Conservation (phyloP, 305 asterid species). For the Coffea humblotiana region DNA sequence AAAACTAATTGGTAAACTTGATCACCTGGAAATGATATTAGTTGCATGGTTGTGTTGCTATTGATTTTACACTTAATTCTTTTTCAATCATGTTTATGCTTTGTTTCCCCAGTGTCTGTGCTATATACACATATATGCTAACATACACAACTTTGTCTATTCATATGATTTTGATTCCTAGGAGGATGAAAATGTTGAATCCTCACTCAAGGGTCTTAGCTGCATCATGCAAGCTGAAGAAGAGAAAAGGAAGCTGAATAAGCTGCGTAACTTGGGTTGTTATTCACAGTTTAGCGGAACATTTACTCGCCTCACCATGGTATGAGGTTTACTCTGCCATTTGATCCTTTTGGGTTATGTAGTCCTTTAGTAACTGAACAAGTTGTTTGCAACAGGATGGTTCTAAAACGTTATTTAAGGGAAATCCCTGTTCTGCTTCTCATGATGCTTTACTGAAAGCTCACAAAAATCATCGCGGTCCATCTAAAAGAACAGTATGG, state of each 20-base stretch:
- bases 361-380: slow-evolving; percentile 5
- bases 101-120: neutral
- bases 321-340: slow-evolving; percentile 33
- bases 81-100: neutral
- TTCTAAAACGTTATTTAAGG: slow-evolving; percentile 76
- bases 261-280: slow-evolving; percentile 54
- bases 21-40: neutral
- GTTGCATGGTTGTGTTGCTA: neutral
- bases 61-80: no score
- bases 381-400: slow-evolving; percentile 67
- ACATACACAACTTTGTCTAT: neutral
- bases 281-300: slow-evolving; percentile 82
- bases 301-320: slow-evolving; percentile 81
- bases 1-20: neutral
- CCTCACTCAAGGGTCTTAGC: slow-evolving; percentile 55
- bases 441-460: slow-evolving; percentile 60
- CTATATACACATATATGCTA: neutral
- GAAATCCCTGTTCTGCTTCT: slow-evolving; percentile 77
- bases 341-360: slow-evolving; percentile 13
- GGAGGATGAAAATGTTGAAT: slow-evolving; percentile 64
- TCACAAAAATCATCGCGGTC: slow-evolving; percentile 66
- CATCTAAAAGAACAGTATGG: slow-evolving; percentile 66
- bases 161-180: slow-evolving; percentile 27
- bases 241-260: slow-evolving; percentile 58
- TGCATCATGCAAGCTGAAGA: slow-evolving; percentile 75